Percentiles rank a stretch among this genome's conserved stretches.
These are phyloP conservation scores for Phaeotremella skinneri DNA, from an alignment of 768 basidiomycete genomes.

Conservation along the genomic window DNA sequence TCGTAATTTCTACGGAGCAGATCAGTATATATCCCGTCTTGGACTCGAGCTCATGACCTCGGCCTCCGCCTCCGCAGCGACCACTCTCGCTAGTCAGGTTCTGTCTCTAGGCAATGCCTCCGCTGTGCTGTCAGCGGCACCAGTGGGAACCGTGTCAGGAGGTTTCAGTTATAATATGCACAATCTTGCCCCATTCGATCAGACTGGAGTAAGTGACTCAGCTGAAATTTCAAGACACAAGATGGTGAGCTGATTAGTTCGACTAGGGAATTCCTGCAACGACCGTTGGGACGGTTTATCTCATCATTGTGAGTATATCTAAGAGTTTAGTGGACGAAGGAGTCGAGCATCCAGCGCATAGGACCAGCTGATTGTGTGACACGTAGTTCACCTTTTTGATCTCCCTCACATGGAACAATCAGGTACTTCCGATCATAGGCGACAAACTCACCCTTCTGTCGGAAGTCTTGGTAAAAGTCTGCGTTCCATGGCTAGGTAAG, in stretches of 20 bases:
- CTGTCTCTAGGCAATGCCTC: slow-evolving; percentile 25
- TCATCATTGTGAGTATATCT: slow-evolving; percentile 41
- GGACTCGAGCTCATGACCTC: slow-evolving; percentile 24
- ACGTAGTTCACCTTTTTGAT: slow-evolving; percentile 50
- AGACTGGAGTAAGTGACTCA: slow-evolving; percentile 38
- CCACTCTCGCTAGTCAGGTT: slow-evolving; percentile 22
- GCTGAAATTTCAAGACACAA: not conserved
- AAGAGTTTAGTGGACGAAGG: too few species aligned
- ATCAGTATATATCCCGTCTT: slow-evolving; percentile 44
- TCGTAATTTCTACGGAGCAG: slow-evolving; percentile 41
- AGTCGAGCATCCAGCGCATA: too few species aligned
- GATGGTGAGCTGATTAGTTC: not conserved
- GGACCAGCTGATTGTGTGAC: too few species aligned
- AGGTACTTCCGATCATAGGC: slow-evolving; percentile 33
- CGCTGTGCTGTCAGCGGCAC: slow-evolving; percentile 23
- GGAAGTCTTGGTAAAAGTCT: slow-evolving; percentile 36
- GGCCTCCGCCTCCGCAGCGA: slow-evolving; percentile 27
- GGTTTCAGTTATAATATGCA: slow-evolving; percentile 43
- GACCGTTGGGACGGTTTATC: slow-evolving; percentile 46
- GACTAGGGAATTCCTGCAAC: slow-evolving; percentile 34
- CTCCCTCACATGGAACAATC: slow-evolving; percentile 38
- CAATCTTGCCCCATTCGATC: slow-evolving; percentile 47
- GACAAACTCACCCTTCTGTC: slow-evolving; percentile 31
- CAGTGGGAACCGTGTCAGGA: slow-evolving; percentile 19
- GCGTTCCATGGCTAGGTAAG: slow-evolving; percentile 34